Evolutionary conservation across 192 early-diverging fungal genomes (phyloP), one percentile per base, ranked within the genome.

Genomic region (Linnemannia zychae): DNA sequence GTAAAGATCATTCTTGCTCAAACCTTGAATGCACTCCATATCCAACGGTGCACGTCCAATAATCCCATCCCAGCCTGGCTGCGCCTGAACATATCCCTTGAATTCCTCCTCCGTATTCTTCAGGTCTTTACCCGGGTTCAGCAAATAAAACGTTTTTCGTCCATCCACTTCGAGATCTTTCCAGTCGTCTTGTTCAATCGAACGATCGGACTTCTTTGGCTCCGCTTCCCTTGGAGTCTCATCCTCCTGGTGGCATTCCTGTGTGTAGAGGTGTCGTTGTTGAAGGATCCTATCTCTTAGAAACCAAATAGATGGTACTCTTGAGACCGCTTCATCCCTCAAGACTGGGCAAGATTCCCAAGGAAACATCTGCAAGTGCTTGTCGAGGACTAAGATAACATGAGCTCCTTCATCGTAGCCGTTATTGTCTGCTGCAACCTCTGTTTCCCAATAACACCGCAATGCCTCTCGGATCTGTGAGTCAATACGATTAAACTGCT

Each of bases 51-150:
- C 81, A 1, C 89, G 78, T 0, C 95, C 94, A 60, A 94, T 88
- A 9, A 94, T 69, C 1, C 98, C 98, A 20, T 90, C 78, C 97
- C 97, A 99, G 4, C 74, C 76, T 18, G 68, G n/a, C 40, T 80
- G 87, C 82, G 78, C 88, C 66, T 90, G 44, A 24, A 96, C 84
- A 57, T 87, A 79, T 11, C 74, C 33, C 75, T 91, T 89, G 89
- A 99, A 99, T 72, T 91, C 90, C 1, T 90, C 72, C 85, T 99
- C 94, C 2, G 99, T 99, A 63, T 91, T 89, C 53, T 85, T 88
- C 74, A 99, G 85, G 79, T 99, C 97, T 22, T 93, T 94, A 31
- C 91, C 93, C 1, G 99, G 99, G 89, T 99, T 99, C 24, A 99
- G 88, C 20, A 99, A 87, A 83, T 97, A 99, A 82, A 90, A 97